A percentile compares a stretch with the other conserved stretches of the same genome.
Conservation (phyloP, 805 yeast species). For the Candida parachauliodes region DNA sequence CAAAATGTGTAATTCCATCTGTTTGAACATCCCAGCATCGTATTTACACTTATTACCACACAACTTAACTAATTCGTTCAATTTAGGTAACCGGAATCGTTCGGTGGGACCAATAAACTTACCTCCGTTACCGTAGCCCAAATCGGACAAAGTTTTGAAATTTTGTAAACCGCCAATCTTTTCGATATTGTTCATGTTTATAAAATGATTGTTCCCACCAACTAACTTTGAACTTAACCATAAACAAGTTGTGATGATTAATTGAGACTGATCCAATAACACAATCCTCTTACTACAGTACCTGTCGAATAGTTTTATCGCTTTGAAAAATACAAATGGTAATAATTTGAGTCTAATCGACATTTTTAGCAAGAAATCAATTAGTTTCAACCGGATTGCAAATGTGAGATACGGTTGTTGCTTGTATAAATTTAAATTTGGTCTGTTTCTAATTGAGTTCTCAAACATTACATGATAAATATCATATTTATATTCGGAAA, state of each 20-base stretch:
- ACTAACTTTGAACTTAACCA: slow-evolving; percentile 90
- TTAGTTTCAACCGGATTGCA: slow-evolving; percentile 65
- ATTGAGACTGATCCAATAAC: slow-evolving; percentile 79
- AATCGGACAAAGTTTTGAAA: slow-evolving; percentile 31
- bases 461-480: slow-evolving; percentile 37
- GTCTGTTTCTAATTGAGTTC: slow-evolving; percentile 35
- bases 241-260: slow-evolving; percentile 85
- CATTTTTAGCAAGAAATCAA: slow-evolving; percentile 78
- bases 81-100: slow-evolving; percentile 70
- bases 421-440: slow-evolving; percentile 56
- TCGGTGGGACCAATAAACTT: slow-evolving; percentile 67
- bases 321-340: slow-evolving; percentile 63
- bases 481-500: slow-evolving; percentile 53
- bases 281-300: slow-evolving; percentile 87
- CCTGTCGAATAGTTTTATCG: slow-evolving; percentile 78
- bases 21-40: slow-evolving; percentile 46
- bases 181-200: slow-evolving; percentile 36
- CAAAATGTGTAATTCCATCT: slow-evolving; percentile 54
- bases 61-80: slow-evolving; percentile 64
- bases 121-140: slow-evolving; percentile 51
- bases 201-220: slow-evolving; percentile 70
- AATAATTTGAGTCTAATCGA: slow-evolving; percentile 60
- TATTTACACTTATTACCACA: slow-evolving; percentile 64
- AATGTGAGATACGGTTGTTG: slow-evolving; percentile 87
- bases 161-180: slow-evolving; percentile 9